phyloP scores from a whole-genome alignment of 192 early-diverging fungal species.

The Funneliformis geosporum region DNA sequence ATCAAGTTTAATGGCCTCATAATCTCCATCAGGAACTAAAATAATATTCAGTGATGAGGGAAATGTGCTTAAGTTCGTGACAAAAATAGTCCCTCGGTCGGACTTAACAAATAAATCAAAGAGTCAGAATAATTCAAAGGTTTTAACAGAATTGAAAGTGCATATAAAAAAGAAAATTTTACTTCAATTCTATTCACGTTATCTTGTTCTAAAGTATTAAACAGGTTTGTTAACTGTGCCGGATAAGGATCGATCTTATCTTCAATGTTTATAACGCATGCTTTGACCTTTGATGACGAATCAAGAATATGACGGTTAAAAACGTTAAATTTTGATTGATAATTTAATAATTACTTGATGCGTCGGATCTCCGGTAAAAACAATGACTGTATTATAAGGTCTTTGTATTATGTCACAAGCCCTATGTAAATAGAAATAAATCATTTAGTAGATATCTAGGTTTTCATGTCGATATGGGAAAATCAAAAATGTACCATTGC shows the following conservation, averaged over 20 bases:
- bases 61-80: constrained; percentile 45
- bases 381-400: constrained; percentile 45
- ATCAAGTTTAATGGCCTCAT: constrained; percentile 36
- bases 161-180: background rate
- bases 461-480: background rate
- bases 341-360: constrained; percentile 35
- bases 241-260: constrained; percentile 37
- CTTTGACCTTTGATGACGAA: constrained; percentile 37
- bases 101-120: constrained; percentile 34
- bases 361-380: constrained; percentile 45
- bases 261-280: constrained; percentile 39
- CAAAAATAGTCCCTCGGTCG: constrained; percentile 38
- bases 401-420: constrained; percentile 39
- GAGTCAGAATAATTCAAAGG: background rate
- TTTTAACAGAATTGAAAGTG: background rate
- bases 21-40: constrained; percentile 49
- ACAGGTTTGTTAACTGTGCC: constrained; percentile 33
- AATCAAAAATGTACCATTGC: constrained; percentile 41
- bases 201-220: constrained; percentile 33
- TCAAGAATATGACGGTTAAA: background rate
- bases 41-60: constrained; percentile 45
- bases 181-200: constrained; percentile 39
- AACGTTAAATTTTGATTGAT: background rate
- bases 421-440: constrained; percentile 32
- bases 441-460: background rate